Base-by-base conservation (phyloP, 2,329 filamentous ascomycete genomes). In the Epichloe glyceriae region DNA sequence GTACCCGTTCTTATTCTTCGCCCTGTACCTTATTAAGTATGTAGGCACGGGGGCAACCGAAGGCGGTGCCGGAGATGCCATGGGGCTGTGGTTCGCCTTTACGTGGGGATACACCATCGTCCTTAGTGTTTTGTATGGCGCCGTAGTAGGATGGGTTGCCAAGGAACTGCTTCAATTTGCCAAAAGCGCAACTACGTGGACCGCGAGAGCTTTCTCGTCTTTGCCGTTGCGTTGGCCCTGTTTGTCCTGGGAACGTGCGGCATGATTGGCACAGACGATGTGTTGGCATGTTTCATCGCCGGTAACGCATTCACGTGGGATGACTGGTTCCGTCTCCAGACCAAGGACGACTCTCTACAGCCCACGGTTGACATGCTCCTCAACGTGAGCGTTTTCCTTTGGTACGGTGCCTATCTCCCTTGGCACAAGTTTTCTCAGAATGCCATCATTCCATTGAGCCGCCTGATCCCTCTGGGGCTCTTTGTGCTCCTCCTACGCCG, bases 341-440 rank as follows among this genome's bases (percentile, higher is more conserved):
- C 90, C 0, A 72, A 85, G 58, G 90, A 95, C 58, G 91, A 96
- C 61, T 90, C 86, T 2, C 76, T 96, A n/a, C 89, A 96, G 63
- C 89, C 89, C 0, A 95, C 89, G 0, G 86, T 96, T 44, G 89
- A 96, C 64, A 95, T 95, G 88, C 74, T 96, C 2, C 82, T 96
- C 52, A 96, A 96, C 62, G 80, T 94, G 3, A 74, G 83, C 17
- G 78, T 96, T 39, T 96, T 96, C 64, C 80, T 95, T 67, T 96
- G 88, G 89, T 91, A 86, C 59, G 89, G 89, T 3, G 87, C 88
- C 0, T 79, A 90, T 11, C 87, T 85, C 52, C 90, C 90, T 0
- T 96, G 90, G 90, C 64, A 71, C 4, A 71, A 70, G 26, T 95
- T 96, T 57, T 66, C 74, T 1, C 57, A 60, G 57, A 91, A 86